Evolutionary conservation across 78 protist genomes (phyloP).

Genomic region (Corallochytrium limacisporum): DNA sequence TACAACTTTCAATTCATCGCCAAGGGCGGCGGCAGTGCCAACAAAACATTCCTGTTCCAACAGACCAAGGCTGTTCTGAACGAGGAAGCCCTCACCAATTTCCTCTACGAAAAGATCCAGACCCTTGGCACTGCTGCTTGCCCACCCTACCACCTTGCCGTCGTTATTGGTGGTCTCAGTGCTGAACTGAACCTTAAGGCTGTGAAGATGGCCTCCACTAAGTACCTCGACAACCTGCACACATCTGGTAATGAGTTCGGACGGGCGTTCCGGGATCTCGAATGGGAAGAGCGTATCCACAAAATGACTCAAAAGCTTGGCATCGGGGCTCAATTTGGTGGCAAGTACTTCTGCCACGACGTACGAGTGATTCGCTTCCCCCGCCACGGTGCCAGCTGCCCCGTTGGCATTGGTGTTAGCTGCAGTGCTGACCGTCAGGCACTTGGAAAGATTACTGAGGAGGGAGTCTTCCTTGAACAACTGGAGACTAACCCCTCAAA

Average conservation of each 20-base stretch:
- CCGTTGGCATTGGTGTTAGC: constrained; percentile 67
- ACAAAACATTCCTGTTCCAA: constrained; percentile 72
- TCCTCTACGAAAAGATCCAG: constrained; percentile 51
- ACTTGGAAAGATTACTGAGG: constrained; percentile 35
- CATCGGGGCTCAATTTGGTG: constrained; percentile 82
- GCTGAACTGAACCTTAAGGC: constrained; percentile 73
- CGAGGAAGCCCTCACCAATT: constrained; percentile 1
- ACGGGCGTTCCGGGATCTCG: constrained; percentile 56
- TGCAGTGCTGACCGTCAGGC: constrained; percentile 69
- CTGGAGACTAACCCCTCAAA: constrained; percentile 43
- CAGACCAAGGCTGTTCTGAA: constrained; percentile 64
- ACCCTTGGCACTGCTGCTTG: constrained; percentile 76
- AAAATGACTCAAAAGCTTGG: constrained; percentile 30
- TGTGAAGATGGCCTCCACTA: constrained; percentile 54
- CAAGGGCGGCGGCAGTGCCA: constrained; percentile 77
- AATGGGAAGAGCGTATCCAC: constrained; percentile 31
- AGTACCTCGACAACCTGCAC: constrained; percentile 50
- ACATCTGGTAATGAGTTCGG: constrained; percentile 51
- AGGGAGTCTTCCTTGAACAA: constrained; percentile 62
- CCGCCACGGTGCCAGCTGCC: constrained; percentile 66
- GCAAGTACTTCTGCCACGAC: constrained; percentile 69
- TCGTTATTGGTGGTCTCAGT: constrained; percentile 65
- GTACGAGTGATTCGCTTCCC: constrained; percentile 57
- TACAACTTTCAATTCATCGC: constrained; percentile 60
- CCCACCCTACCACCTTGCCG: constrained; percentile 70